Evolutionary conservation across 306 rosid species (phyloP).

Genomic region (Fragaria nilgerrensis): DNA sequence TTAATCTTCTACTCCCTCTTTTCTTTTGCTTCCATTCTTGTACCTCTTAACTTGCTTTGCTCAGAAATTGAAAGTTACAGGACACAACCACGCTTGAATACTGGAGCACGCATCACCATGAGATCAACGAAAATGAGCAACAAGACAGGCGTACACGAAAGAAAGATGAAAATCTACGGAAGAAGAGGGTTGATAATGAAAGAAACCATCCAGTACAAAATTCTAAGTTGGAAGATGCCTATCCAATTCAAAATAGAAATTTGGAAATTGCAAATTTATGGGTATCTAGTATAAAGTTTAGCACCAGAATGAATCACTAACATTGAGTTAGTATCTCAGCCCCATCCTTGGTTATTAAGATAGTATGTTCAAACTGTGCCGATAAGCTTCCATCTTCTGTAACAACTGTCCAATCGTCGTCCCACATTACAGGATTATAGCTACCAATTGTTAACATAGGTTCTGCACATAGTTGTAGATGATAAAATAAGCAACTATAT

Average conservation of each 20-base stretch:
- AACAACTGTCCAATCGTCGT: constrained; percentile 90
- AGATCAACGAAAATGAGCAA: background rate
- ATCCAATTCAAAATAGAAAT: constrained; percentile 21
- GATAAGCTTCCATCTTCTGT: constrained; percentile 89
- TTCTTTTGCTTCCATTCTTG: background rate
- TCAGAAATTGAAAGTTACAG: background rate
- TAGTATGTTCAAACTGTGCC: constrained; percentile 94
- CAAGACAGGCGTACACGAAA: background rate
- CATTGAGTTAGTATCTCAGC: constrained; percentile 81
- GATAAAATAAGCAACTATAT: constrained; percentile 18
- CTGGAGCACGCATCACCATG: background rate
- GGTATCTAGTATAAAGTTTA: constrained; percentile 8
- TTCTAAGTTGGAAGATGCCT: constrained; percentile 11
- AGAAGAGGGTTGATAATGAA: background rate
- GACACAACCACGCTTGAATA: background rate
- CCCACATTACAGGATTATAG: constrained; percentile 80
- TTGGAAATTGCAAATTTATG: constrained; percentile 7
- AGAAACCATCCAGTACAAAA: constrained; percentile 23
- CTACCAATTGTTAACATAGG: constrained; percentile 94
- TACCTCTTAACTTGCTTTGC: background rate
- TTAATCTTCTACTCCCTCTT: background rate
- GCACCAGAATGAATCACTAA: constrained; percentile 34
- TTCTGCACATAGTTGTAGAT: constrained; percentile 39
- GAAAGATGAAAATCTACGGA: background rate
- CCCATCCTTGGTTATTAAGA: constrained; percentile 71